Conservation (phyloP, 176 grass and related monocot species). For the Raddia distichophylla region DNA sequence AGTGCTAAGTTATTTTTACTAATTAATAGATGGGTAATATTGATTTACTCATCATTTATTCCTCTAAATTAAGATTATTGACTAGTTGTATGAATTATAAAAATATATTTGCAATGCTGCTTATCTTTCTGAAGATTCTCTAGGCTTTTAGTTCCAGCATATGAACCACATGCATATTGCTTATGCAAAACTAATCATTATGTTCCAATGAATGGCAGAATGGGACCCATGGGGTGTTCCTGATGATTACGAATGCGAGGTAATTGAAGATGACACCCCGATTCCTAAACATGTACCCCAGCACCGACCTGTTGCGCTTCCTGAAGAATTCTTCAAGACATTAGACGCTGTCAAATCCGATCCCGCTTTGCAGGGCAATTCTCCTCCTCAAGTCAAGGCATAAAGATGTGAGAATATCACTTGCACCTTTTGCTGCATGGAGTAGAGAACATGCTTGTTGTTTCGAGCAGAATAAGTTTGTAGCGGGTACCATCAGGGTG, state of each 20-base stretch:
- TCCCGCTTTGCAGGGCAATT: slow-evolving; percentile 54
- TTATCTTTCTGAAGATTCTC: not conserved
- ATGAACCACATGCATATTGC: not conserved
- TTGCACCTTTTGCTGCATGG: slow-evolving; percentile 40
- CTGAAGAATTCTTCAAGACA: slow-evolving; percentile 91
- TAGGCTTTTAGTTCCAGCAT: not conserved
- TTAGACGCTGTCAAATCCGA: slow-evolving; percentile 64
- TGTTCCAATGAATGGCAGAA: slow-evolving; percentile 57
- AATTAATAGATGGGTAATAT: not conserved
- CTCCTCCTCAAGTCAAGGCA: slow-evolving; percentile 66
- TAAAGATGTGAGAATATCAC: slow-evolving; percentile 34
- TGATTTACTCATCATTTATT: slow-evolving; percentile 1
- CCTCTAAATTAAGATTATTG: not conserved
- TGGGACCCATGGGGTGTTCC: slow-evolving; percentile 99
- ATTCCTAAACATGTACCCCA: slow-evolving; percentile 97
- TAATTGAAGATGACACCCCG: slow-evolving; percentile 87
- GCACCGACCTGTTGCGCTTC: slow-evolving; percentile 70
- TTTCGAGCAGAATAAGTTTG: slow-evolving; percentile 51
- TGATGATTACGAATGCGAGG: slow-evolving; percentile 87
- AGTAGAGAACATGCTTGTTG: slow-evolving; percentile 41
- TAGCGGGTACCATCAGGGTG: slow-evolving; percentile 17
- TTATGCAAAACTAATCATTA: not conserved
- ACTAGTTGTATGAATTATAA: not conserved
- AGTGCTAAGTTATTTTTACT: slow-evolving; percentile 2
- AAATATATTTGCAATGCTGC: not conserved